Base-by-base conservation (phyloP, 2,329 filamentous ascomycete species). In the Fusarium scirpi region DNA sequence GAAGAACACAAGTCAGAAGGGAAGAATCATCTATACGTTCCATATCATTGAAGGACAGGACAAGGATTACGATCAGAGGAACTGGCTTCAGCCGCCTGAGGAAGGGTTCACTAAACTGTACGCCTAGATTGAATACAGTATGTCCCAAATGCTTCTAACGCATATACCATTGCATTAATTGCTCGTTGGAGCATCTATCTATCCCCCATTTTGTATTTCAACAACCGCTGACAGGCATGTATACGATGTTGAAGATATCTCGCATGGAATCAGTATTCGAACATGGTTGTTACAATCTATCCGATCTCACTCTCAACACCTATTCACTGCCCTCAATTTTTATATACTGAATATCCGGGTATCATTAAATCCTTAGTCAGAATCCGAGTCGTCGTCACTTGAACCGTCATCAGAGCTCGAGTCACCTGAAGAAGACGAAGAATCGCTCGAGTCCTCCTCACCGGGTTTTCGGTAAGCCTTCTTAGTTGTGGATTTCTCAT, bases 21-120 rank as follows among this genome's bases (percentile, higher is more conserved):
- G 94, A 24, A 86, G 95, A 71, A 97, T 96, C 78, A 97, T 98
- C 57, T 99, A 98, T 81, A 98, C 96, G 0, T 99, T 98, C 79
- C 96, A 99, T 83, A 89, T 97, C 62, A 98, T 98, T 76, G 96
- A 98, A 82, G 92, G 92, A 0, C 87, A 91, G 22, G 86, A 81
- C 1, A 84, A 90, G 45, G 84, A 83, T 58, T 99, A 98, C 80
- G 96, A 98, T 80, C 87, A 87, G 81, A 86, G 86, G 81, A 99
- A 99, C 81, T 98, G 96, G 96, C 81, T 99, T 79, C 95, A 98
- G 83, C 94, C 94, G 62, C 91, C 94, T 0, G 83, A 85, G 43
- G 87, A 88, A 44, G 94, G 93, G 0, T 98, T 99, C 77, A 94
- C 92, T 9, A 91, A 82, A 78, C 76, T 94, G 67, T 89, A 83